Percentiles rank a stretch among this genome's conserved stretches.
These are phyloP conservation scores for Colletotrichum australisinense DNA, from an alignment of 2,329 filamentous ascomycete species.

Conservation along the genomic window DNA sequence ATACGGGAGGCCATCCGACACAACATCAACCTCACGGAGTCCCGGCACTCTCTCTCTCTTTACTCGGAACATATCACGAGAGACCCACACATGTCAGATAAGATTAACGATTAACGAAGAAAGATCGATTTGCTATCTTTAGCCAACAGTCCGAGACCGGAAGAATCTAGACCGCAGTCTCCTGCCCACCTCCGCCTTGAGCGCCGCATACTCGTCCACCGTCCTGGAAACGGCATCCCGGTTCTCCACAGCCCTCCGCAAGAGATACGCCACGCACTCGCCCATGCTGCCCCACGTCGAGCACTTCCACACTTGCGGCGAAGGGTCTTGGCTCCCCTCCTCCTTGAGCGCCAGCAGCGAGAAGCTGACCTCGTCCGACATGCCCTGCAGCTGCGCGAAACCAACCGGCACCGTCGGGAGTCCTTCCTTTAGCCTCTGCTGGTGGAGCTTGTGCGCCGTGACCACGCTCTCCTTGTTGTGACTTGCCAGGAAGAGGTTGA, in stretches of 20 bases:
- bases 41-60: not conserved
- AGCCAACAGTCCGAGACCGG: conserved; percentile 10
- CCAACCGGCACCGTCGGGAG: conserved; percentile 53
- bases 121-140: not conserved
- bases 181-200: conserved; percentile 44
- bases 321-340: not conserved
- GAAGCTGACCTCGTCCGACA: conserved; percentile 92
- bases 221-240: conserved; percentile 48
- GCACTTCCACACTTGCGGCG: conserved; percentile 41
- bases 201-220: conserved; percentile 43
- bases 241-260: conserved; percentile 43
- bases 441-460: conserved; percentile 71
- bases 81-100: not conserved
- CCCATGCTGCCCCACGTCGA: conserved; percentile 43
- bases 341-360: conserved; percentile 55
- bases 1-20: not conserved
- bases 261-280: conserved; percentile 43
- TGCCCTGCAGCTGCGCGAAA: conserved; percentile 61
- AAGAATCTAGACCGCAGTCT: conserved; percentile 41
- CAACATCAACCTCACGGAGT: not conserved
- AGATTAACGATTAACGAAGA: conserved; percentile 14
- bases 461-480: conserved; percentile 71
- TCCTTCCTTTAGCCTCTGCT: conserved; percentile 60
- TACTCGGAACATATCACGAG: not conserved
- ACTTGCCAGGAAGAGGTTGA: conserved; percentile 80